Percentiles rank a stretch among this genome's conserved stretches.
phyloP scores from a whole-genome alignment of 306 rosid species.

The Casuarina cunninghamiana region DNA sequence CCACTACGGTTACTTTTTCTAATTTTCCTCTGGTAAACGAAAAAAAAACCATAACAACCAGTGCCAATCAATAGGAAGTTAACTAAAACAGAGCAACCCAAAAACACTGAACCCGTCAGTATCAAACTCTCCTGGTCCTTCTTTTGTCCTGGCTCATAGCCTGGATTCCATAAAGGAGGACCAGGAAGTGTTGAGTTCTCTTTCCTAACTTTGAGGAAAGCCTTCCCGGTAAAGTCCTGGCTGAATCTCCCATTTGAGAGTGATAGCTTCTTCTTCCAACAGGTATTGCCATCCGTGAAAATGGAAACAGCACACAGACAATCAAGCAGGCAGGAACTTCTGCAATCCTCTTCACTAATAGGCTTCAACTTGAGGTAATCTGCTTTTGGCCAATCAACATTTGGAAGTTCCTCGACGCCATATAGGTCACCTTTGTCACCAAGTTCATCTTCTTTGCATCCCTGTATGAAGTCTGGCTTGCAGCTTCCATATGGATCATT shows the following conservation, averaged over 20 bases:
- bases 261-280: conserved; percentile 52
- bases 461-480: conserved; percentile 23
- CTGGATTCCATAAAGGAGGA: neutral
- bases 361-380: conserved; percentile 17
- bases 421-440: neutral
- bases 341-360: conserved; percentile 23
- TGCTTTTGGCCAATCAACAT: conserved; percentile 37
- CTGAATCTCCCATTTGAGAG: conserved; percentile 43
- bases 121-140: conserved; percentile 14
- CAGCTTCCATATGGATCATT: conserved; percentile 26
- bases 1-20: neutral
- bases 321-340: conserved; percentile 31
- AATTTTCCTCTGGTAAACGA: conserved; percentile 17
- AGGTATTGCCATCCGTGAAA: neutral
- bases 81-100: conserved; percentile 43
- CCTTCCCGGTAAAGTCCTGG: neutral
- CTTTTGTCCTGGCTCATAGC: conserved; percentile 10
- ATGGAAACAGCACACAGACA: conserved; percentile 39
- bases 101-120: conserved; percentile 32
- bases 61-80: conserved; percentile 12
- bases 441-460: conserved; percentile 29
- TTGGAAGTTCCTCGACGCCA: conserved; percentile 10
- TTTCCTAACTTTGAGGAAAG: conserved; percentile 17
- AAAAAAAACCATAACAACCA: conserved; percentile 23
- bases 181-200: neutral